Evolutionary conservation across 164 flowering plant species (phyloP).

Genomic region (Cinnamomum micranthum): DNA sequence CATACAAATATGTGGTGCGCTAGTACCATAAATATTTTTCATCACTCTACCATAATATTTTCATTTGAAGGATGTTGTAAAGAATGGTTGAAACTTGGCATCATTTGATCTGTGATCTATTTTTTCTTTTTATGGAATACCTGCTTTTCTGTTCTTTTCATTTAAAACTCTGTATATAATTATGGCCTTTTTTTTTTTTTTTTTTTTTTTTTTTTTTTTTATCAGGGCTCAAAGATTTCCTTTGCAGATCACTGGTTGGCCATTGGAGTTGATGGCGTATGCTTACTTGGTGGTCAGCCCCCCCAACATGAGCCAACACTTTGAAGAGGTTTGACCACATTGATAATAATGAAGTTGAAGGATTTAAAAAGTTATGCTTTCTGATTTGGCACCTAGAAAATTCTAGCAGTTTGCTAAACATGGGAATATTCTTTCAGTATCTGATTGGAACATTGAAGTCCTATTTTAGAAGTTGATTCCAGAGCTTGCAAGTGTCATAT

Average conservation of each 20-base stretch:
- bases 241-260: slow-evolving; percentile 85
- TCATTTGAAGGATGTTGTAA: not conserved
- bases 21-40: not conserved
- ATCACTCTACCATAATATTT: not conserved
- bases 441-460: not conserved
- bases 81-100: not conserved
- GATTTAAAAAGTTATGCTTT: not conserved
- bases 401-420: not conserved
- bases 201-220: slow-evolving; percentile 7
- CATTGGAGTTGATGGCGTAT: slow-evolving; percentile 86
- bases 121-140: not conserved
- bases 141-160: not conserved
- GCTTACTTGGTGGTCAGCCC: slow-evolving; percentile 88
- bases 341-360: not conserved
- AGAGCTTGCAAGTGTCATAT: not conserved
- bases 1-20: not conserved
- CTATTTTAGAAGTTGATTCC: not conserved
- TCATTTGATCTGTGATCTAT: not conserved
- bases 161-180: not conserved
- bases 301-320: slow-evolving; percentile 58
- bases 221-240: slow-evolving; percentile 74
- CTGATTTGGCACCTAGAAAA: not conserved
- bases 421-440: not conserved
- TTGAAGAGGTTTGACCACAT: slow-evolving; percentile 63
- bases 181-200: slow-evolving; percentile 3